Evolutionary conservation across 352 stramenopile genomes (phyloP).

Genomic region (Saprolegnia parasitica): DNA sequence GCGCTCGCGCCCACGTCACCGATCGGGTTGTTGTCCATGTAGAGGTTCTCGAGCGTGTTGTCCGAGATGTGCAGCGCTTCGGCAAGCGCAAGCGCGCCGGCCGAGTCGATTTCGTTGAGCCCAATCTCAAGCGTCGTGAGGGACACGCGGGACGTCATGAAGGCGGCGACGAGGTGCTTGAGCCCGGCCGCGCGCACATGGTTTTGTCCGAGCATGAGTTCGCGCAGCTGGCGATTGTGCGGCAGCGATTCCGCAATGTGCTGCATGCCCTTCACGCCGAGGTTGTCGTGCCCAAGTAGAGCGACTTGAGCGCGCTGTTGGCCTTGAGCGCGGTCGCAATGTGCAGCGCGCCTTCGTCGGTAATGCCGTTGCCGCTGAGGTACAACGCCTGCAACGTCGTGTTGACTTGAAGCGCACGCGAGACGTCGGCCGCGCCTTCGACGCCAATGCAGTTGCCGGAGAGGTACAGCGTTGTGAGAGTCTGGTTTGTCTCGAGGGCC

Average conservation of each 20-base stretch:
- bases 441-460: constrained; percentile 79
- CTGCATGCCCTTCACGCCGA: constrained; percentile 58
- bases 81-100: constrained; percentile 61
- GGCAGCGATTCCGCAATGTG: constrained; percentile 51
- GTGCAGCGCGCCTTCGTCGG: constrained; percentile 53
- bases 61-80: constrained; percentile 46
- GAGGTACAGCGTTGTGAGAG: constrained; percentile 68
- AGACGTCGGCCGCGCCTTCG: constrained; percentile 42
- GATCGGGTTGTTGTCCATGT: constrained; percentile 83
- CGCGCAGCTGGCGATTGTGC: constrained; percentile 54
- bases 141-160: constrained; percentile 45
- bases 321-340: constrained; percentile 49
- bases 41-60: constrained; percentile 73
- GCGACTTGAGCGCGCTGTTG: constrained; percentile 47
- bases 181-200: constrained; percentile 57
- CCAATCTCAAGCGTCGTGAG: constrained; percentile 72
- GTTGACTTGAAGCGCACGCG: constrained; percentile 51
- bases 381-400: constrained; percentile 57
- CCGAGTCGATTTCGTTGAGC: constrained; percentile 69
- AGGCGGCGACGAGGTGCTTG: constrained; percentile 50
- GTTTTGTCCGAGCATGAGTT: constrained; percentile 76
- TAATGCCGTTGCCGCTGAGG: constrained; percentile 80
- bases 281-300: constrained; percentile 83
- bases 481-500: constrained; percentile 54
- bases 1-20: constrained; percentile 61